These are phyloP conservation scores for Trichoderma guizhouense DNA, from an alignment of 2,329 filamentous ascomycete genomes.

Conservation along the genomic window DNA sequence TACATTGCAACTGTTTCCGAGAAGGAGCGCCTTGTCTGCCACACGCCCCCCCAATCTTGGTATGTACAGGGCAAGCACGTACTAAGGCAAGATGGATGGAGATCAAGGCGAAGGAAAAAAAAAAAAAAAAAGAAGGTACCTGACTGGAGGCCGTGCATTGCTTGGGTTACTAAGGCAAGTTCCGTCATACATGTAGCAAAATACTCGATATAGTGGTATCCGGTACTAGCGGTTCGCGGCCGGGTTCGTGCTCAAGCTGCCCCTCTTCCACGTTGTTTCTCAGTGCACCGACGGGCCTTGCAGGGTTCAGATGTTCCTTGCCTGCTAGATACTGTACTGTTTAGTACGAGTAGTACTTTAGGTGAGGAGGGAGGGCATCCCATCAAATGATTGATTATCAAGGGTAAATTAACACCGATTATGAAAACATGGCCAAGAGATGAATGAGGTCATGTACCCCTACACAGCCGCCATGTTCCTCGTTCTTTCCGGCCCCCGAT, in stretches of 20 bases:
- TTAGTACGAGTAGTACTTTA: too few relatives aligned
- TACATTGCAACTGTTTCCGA: conserved; percentile 10
- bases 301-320: background rate
- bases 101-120: too few relatives aligned
- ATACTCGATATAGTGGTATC: background rate
- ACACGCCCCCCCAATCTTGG: background rate
- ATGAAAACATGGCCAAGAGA: background rate
- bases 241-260: background rate
- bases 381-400: background rate
- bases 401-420: background rate
- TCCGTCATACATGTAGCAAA: background rate
- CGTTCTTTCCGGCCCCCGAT: too few relatives aligned
- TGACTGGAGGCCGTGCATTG: background rate
- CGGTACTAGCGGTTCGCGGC: background rate
- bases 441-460: background rate
- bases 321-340: too few relatives aligned
- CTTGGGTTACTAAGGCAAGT: too few relatives aligned
- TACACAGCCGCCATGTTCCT: background rate
- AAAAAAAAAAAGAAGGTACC: background rate
- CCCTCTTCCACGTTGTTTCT: background rate
- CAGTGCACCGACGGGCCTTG: background rate
- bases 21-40: background rate
- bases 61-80: too few relatives aligned
- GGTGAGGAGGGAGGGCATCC: background rate
- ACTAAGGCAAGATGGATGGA: too few relatives aligned